These are phyloP conservation scores for Linanthus parryae DNA, from an alignment of 148 eudicot genomes.

Conservation along the genomic window DNA sequence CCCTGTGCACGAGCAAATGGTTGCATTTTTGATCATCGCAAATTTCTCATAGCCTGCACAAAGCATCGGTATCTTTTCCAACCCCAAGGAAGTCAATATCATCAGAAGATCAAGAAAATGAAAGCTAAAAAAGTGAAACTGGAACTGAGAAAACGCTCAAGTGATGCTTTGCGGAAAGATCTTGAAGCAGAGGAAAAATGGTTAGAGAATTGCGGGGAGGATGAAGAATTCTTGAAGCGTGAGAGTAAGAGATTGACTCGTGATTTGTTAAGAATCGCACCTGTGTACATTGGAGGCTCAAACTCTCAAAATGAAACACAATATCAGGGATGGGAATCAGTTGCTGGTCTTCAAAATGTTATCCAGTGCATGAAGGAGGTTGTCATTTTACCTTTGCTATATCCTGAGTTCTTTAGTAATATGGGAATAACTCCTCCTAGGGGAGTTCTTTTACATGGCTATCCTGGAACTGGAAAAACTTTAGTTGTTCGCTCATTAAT, in stretches of 20 bases:
- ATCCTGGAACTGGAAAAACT: constrained; percentile 98
- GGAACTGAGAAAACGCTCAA: constrained; percentile 70
- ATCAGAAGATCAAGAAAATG: constrained; percentile 55
- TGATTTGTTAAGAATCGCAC: constrained; percentile 84
- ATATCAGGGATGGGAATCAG: constrained; percentile 94
- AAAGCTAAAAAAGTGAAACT: constrained; percentile 75
- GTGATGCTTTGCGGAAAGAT: constrained; percentile 84
- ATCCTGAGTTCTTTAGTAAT: constrained; percentile 80
- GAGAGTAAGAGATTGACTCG: constrained; percentile 95
- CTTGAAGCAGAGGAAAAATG: constrained; percentile 92
- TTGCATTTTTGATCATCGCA: constrained; percentile 89
- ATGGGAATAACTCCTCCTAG: constrained; percentile 93
- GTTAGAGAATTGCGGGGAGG: constrained; percentile 97
- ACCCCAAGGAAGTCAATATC: constrained; percentile 65
- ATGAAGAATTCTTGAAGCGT: constrained; percentile 91
- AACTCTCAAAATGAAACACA: constrained; percentile 34
- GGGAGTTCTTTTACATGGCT: constrained; percentile 94
- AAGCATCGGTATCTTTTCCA: constrained; percentile 84
- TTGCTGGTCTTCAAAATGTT: constrained; percentile 91
- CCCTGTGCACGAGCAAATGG: constrained; percentile 94
- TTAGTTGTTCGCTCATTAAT: constrained; percentile 83
- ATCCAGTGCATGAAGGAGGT: constrained; percentile 91
- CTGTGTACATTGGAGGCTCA: constrained; percentile 84
- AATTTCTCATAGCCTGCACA: constrained; percentile 96
- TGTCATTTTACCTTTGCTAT: constrained; percentile 82